Base-by-base conservation (phyloP, 2,329 filamentous ascomycete genomes). In the Epichloe uncinata region DNA sequence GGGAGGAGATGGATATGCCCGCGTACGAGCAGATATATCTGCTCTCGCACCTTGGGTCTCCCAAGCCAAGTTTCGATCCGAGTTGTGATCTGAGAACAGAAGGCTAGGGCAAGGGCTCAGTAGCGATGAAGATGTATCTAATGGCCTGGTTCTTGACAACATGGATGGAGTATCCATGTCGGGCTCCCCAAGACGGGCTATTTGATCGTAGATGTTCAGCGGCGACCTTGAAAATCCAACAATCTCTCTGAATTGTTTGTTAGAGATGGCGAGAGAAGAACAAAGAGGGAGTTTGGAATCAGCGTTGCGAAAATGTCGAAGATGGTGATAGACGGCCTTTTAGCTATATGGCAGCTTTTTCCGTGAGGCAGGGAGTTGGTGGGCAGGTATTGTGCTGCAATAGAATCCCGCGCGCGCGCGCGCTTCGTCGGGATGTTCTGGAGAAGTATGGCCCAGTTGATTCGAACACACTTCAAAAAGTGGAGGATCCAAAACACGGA, bases 1-100 rank as follows among this genome's bases (percentile, higher is more conserved):
- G 74, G 81, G 81, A 71, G 81, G 81, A 74, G 81, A 84, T 65
- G 80, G 81, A 70, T 84, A 84, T 64, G 75, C 77, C 73, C 72
- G 72, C 62, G 70, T 70, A 61, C 71, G 73, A 70, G 73, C 71
- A 73, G 71, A 73, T 70, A 72, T 68, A 69, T 75, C 71, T 71
- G 47, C 50, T 36, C 48, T 47, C 11, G 43, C 38, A 37, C 50
- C n/a, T 43, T 41, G 47, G 20, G 35, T 34, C 20, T 47, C 50
- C 50, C 50, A 52, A 26, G 34, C 44, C 50, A 37, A n/a, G 16
- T 20, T 51, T n/a, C 33, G 42, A 5, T 49, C 46, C 66, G 80
- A 75, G 60, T 78, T 71, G 66, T 69, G 69, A 63, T 74, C 74
- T 61, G 70, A 70, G 62, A 73, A 71, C 66, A 71, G 71, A 64